Base-by-base conservation (phyloP, 345 rosid genomes). In the Jatropha curcas region DNA sequence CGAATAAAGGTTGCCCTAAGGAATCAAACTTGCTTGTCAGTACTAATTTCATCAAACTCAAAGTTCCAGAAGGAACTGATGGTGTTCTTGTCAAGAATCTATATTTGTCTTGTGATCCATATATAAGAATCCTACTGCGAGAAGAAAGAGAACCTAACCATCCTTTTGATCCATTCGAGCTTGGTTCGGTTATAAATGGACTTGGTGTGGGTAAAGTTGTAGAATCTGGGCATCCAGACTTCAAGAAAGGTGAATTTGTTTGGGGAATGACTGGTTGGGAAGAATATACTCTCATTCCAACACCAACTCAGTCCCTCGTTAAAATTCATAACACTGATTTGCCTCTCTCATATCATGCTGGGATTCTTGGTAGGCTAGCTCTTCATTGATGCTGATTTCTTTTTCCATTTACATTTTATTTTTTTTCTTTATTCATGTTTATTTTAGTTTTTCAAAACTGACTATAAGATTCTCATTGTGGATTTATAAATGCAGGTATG, bases 191-290 rank as follows among this genome's bases (percentile, higher is more conserved):
- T 34, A 34, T 34, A 34, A 34, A 14, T 66, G 97, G 88, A 37
- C 80, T 31, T 65, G 92, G 94, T 73, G 91, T 89, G 70, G 84
- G 82, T n/a, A 84, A 63, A 81, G 87, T 89, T 37, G 17, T 89
- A 48, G 89, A 83, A 27, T 89, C 92, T 22, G 71, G 67, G 1
- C 80, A 89, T 79, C 84, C 90, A 34, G 77, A 84, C 45, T 88
- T 78, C 80, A 74, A 82, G 46, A 77, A 86, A 16, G 92, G 91
- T 0, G 89, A 89, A 43, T 69, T 85, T 13, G 83, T 88, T 7
- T 87, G 89, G 88, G 97, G 90, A 1, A 4, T 53, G 0, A 88
- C 85, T 17, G 71, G 82, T 9, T 89, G 97, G 94, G 92, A 91
- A 73, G 91, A 88, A 75, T 87, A 86, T 12, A 85, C 81, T 63